Base-by-base conservation (phyloP, 23 red algal species). In the Gracilaria gracilis region DNA sequence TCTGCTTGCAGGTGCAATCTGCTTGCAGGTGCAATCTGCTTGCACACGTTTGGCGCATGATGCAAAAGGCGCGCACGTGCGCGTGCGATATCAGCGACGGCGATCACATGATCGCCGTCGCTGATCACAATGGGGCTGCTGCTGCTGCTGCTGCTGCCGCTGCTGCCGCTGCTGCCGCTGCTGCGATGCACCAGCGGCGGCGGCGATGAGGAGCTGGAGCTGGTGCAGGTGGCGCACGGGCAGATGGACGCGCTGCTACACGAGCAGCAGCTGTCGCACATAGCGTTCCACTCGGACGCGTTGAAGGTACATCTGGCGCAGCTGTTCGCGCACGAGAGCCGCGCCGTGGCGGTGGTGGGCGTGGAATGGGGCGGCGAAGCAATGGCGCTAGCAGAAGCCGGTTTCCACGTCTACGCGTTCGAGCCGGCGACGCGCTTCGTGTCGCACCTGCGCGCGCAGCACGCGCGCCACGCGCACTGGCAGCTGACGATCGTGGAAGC, bases 291-390 rank as follows among this genome's bases (percentile, higher is more conserved):
- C 78, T 91, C 87, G 39, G 32, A 81, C 61, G 58, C 75, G 36
- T 4, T 81, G 47, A 80, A 91, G 69, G 14, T 67, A 39, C 35
- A 8, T 24, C 87, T 91, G 27, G 72, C 87, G 24, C 39, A 48
- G 31, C 44, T 82, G 55, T 80, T 91, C 87, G 37, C 55, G 6
- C 8, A 73, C 23, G 27, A 19, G 4, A 38, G 40, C 28, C 8
- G 11, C 47, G 61, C 75, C 9, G 72, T 53, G 28, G 87, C 87
- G 51, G 32, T 91, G 12, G 87, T 91, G 53, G 87, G 87, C 34
- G 87, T 91, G 25, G 87, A 91, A 35, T 91, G 76, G 73, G 87
- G 87, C 75, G 42, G 57, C 27, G 87, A 91, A n/a, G 32, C 74
- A 8, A 40, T 57, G 0, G 27, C 39, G 38, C 61, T 91, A 2